phyloP scores from a whole-genome alignment of 257 asterid genomes.

The Solanum ahanhuiri region DNA sequence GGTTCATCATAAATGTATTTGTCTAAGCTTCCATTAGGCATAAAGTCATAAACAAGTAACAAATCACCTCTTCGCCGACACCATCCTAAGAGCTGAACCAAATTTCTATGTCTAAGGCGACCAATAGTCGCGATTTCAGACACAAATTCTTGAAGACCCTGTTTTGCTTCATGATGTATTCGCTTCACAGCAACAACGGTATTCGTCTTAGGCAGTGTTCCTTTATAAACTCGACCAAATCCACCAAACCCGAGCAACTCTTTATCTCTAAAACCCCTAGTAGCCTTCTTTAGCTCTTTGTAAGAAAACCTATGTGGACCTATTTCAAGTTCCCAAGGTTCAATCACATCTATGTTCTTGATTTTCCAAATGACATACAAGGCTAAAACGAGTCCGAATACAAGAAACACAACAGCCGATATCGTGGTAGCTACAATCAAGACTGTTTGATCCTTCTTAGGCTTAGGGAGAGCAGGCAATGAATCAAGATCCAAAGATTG shows the following conservation, averaged over 20 bases:
- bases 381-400: slow-evolving; percentile 10
- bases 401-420: slow-evolving; percentile 17
- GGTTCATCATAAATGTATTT: slow-evolving; percentile 46
- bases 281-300: slow-evolving; percentile 50
- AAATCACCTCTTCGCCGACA: slow-evolving; percentile 40
- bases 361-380: slow-evolving; percentile 20
- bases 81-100: slow-evolving; percentile 58
- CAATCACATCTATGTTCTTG: slow-evolving; percentile 45
- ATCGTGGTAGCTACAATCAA: slow-evolving; percentile 23
- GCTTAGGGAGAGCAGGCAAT: slow-evolving; percentile 38
- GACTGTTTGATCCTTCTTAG: slow-evolving; percentile 2
- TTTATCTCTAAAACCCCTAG: slow-evolving; percentile 44
- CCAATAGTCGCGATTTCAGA: slow-evolving; percentile 50
- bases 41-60: slow-evolving; percentile 62
- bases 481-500: slow-evolving; percentile 33
- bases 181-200: slow-evolving; percentile 51
- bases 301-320: slow-evolving; percentile 66
- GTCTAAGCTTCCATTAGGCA: slow-evolving; percentile 76
- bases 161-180: slow-evolving; percentile 44
- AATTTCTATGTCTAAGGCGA: slow-evolving; percentile 61
- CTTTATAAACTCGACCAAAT: slow-evolving; percentile 64
- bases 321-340: slow-evolving; percentile 56
- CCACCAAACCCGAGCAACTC: slow-evolving; percentile 73
- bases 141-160: slow-evolving; percentile 48
- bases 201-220: slow-evolving; percentile 29